Conservation (phyloP, 768 basidiomycete genomes). For the Kwoniella sp. region DNA sequence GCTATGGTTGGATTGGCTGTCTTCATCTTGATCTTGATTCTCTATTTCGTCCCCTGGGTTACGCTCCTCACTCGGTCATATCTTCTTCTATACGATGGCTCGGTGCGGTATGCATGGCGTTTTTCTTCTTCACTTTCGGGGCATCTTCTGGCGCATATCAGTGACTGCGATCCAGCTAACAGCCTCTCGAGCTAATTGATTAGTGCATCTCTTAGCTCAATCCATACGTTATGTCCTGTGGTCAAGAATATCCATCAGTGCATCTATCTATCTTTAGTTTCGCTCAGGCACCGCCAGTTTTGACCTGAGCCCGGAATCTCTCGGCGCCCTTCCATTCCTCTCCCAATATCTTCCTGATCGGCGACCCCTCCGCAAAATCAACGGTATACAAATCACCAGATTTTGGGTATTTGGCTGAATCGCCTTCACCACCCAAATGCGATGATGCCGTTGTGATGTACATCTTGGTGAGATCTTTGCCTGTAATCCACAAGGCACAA, state of each 20-base stretch:
- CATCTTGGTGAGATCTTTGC: slow-evolving; percentile 42
- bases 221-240: too few species aligned
- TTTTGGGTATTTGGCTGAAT: slow-evolving; percentile 27
- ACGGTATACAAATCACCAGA: slow-evolving; percentile 43
- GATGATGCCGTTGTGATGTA: slow-evolving; percentile 42
- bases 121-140: background rate
- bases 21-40: background rate
- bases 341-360: slow-evolving; percentile 32
- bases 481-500: background rate
- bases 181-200: too few species aligned
- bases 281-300: background rate
- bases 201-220: too few species aligned
- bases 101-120: slow-evolving; percentile 10
- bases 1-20: background rate
- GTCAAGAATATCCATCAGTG: background rate
- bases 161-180: too few species aligned
- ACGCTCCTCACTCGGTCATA: slow-evolving; percentile 13
- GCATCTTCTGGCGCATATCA: too few species aligned
- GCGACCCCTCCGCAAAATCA: slow-evolving; percentile 35
- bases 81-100: slow-evolving; percentile 10
- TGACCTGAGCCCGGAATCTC: slow-evolving; percentile 23
- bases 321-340: slow-evolving; percentile 45
- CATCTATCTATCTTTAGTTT: background rate
- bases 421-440: slow-evolving; percentile 25
- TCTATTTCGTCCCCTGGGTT: slow-evolving; percentile 11